Conservation (phyloP, 768 basidiomycete species). For the Arthromyces matolae region DNA sequence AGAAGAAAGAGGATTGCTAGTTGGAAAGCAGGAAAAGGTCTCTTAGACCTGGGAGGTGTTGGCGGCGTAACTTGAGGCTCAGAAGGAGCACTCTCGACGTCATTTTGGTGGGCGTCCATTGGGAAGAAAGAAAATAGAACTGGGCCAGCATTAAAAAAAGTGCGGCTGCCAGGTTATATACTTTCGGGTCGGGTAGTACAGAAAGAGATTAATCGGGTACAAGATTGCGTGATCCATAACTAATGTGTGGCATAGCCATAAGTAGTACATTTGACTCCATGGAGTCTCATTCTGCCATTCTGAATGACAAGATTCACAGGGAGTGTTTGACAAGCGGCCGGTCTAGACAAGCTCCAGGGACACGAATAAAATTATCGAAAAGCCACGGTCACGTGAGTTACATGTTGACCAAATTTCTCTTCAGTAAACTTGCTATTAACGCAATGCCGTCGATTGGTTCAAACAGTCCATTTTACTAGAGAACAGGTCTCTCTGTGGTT, state of each 20-base stretch:
- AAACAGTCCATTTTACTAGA: no score
- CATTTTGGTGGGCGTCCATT: constrained; percentile 7
- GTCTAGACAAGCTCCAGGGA: no score
- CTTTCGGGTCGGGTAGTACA: neutral
- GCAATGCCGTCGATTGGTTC: constrained; percentile 1
- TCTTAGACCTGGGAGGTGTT: constrained; percentile 3
- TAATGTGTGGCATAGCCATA: no score
- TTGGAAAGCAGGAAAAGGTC: constrained; percentile 22
- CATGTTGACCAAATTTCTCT: neutral
- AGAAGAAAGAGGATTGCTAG: constrained; percentile 31
- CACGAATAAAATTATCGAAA: no score
- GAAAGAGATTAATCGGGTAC: neutral
- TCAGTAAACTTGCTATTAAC: neutral
- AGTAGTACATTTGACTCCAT: no score
- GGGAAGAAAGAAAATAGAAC: neutral
- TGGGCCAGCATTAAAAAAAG: neutral
- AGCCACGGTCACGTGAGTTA: constrained; percentile 17
- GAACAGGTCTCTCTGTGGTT: constrained; percentile 5
- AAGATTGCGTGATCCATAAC: constrained; percentile 1
- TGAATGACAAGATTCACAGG: no score
- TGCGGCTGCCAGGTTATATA: neutral
- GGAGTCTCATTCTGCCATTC: no score
- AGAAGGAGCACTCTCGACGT: neutral
- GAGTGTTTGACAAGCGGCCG: no score
- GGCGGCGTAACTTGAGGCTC: neutral